Evolutionary conservation across 192 early-diverging fungal species (phyloP).

Genomic region (Linnemannia zychae): DNA sequence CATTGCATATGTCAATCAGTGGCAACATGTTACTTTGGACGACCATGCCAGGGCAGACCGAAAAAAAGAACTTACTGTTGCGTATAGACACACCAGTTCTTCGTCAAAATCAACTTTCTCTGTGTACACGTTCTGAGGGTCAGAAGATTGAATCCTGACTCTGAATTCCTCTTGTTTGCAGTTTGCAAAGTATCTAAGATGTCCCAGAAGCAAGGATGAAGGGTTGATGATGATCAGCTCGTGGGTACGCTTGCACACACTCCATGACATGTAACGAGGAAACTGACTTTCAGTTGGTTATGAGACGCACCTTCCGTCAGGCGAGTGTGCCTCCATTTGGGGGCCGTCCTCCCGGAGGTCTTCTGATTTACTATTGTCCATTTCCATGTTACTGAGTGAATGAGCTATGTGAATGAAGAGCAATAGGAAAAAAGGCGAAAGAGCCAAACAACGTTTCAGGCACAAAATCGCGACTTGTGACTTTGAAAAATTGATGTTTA

Average conservation of each 20-base stretch:
- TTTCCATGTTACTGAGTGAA: not conserved
- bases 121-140: not conserved
- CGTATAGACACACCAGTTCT: not conserved
- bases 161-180: not conserved
- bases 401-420: not conserved
- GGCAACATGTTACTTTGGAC: not conserved
- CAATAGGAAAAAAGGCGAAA: not conserved
- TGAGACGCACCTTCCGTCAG: slow-evolving; percentile 48
- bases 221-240: not conserved
- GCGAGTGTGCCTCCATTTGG: slow-evolving; percentile 21
- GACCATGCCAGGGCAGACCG: not conserved
- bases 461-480: not conserved
- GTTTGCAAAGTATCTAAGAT: not conserved
- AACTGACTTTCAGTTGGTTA: no score
- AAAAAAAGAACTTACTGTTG: not conserved
- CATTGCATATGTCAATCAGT: not conserved
- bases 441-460: not conserved
- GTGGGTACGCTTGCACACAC: not conserved
- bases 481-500: slow-evolving; percentile 1
- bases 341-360: slow-evolving; percentile 24
- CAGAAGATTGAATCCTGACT: not conserved
- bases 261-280: no score
- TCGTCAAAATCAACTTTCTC: not conserved
- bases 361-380: slow-evolving; percentile 27
- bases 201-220: not conserved